These are phyloP conservation scores for Psophocarpus tetragonolobus DNA, from an alignment of 306 rosid species.

Conservation along the genomic window DNA sequence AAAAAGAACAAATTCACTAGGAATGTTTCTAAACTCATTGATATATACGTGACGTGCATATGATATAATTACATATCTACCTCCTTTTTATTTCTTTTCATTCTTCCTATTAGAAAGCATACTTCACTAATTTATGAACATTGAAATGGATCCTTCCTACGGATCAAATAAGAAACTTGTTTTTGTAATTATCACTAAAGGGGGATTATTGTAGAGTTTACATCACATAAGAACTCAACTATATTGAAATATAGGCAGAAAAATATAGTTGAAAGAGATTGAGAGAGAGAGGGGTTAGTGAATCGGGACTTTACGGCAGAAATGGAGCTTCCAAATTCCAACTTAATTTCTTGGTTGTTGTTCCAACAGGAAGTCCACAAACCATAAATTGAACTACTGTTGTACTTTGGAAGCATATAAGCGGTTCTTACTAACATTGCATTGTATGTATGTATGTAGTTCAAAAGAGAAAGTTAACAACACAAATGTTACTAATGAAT, in stretches of 20 bases:
- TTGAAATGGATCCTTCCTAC: background rate
- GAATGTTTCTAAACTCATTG: background rate
- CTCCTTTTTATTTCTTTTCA: background rate
- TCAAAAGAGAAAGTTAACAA: background rate
- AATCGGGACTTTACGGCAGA: conserved; percentile 29
- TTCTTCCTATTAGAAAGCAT: background rate
- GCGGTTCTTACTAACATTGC: conserved; percentile 15
- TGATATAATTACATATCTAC: background rate
- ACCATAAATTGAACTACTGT: conserved; percentile 26
- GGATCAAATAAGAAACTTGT: background rate
- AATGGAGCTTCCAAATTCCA: conserved; percentile 26
- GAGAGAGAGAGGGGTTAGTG: conserved; percentile 31
- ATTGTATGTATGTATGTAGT: conserved; percentile 24
- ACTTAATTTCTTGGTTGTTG: conserved; percentile 20
- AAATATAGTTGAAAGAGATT: too few species aligned
- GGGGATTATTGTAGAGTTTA: background rate
- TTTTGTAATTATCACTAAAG: background rate
- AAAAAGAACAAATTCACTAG: conserved; percentile 55
- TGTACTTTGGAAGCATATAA: conserved; percentile 26
- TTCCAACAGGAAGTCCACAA: conserved; percentile 28
- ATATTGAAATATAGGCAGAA: background rate
- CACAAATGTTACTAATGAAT: background rate
- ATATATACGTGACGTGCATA: background rate
- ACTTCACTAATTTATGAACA: background rate
- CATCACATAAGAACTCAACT: background rate